Evolutionary conservation across 2,329 filamentous ascomycete genomes (phyloP), one percentile per base, ranked within the genome.

Genomic region (Xylaria sp.): DNA sequence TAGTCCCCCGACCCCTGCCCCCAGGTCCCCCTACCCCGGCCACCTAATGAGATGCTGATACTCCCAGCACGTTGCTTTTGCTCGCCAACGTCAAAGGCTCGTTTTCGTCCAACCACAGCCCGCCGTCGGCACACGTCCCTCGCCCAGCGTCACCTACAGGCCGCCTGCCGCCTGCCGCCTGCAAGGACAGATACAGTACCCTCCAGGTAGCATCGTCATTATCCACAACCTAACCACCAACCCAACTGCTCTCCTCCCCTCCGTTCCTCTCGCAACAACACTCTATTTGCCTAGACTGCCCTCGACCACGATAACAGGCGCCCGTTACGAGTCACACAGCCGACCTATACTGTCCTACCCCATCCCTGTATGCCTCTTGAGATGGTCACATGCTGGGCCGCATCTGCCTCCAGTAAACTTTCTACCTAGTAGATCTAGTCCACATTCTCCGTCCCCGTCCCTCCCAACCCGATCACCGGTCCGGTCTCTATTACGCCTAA

Each of bases 61-160:
- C 21, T 43, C 48, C 21, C 27, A 49, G 43, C 49, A 58, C 54
- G 38, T 53, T 51, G 60, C 46, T 47, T 52, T 48, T 35, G 41
- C 54, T 57, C 41, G 2, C 35, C 40, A 44, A 37, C 31, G 11
- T 41, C 33, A 29, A 46, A 38, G n/a, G 21, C 47, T 58, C 64
- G 51, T 46, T 66, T 62, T 67, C 60, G 59, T 71, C 72, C 73
- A 75, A 75, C 71, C 71, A 75, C 67, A 70, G 29, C 25, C 65
- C 68, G 44, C 63, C 64, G 57, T 70, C 62, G 57, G 64, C 41
- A 70, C 73, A 75, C 72, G 73, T 70, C 68, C 71, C 70, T 68
- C 57, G 64, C 57, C 56, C 54, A 62, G 37, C 64, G 62, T 64
- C 64, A 68, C 64, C 60, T 65, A 74, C 65, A 73, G 71, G 68